Evolutionary conservation across 2,329 filamentous ascomycete genomes (phyloP).

Genomic region (Calonectria pteridis): DNA sequence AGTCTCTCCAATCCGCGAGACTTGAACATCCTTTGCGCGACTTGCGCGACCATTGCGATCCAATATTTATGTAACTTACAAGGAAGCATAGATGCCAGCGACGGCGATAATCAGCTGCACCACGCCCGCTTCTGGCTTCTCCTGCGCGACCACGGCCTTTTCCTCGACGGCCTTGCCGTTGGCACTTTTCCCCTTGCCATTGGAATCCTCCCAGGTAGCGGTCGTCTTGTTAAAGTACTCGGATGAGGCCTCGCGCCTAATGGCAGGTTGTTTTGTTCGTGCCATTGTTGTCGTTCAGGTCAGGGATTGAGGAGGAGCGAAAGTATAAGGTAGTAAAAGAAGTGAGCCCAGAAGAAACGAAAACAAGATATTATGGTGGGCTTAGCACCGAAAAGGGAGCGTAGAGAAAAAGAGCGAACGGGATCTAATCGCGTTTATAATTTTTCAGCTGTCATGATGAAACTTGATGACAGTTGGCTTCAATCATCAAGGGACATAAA

Average conservation of each 20-base stretch:
- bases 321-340: slow-evolving; percentile 7
- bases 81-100: slow-evolving; percentile 95
- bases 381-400: slow-evolving; percentile 26
- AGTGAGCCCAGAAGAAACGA: neutral
- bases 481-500: slow-evolving; percentile 24
- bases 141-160: slow-evolving; percentile 43
- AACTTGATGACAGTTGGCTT: slow-evolving; percentile 46
- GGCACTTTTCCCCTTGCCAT: slow-evolving; percentile 43
- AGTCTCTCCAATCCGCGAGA: neutral
- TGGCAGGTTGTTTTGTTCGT: slow-evolving; percentile 76
- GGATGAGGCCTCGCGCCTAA: slow-evolving; percentile 75
- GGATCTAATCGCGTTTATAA: slow-evolving; percentile 22
- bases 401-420: slow-evolving; percentile 25
- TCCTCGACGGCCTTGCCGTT: slow-evolving; percentile 43
- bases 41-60: neutral
- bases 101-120: slow-evolving; percentile 87
- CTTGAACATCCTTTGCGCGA: neutral
- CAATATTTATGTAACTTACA: slow-evolving; percentile 71
- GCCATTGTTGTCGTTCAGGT: slow-evolving; percentile 66
- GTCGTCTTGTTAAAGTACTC: slow-evolving; percentile 70
- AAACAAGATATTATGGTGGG: slow-evolving; percentile 16
- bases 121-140: slow-evolving; percentile 70
- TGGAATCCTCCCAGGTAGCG: slow-evolving; percentile 51
- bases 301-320: neutral
- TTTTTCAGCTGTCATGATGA: slow-evolving; percentile 40